These are phyloP conservation scores for Sinapis alba DNA, from an alignment of 441 rosid species.

Conservation along the genomic window DNA sequence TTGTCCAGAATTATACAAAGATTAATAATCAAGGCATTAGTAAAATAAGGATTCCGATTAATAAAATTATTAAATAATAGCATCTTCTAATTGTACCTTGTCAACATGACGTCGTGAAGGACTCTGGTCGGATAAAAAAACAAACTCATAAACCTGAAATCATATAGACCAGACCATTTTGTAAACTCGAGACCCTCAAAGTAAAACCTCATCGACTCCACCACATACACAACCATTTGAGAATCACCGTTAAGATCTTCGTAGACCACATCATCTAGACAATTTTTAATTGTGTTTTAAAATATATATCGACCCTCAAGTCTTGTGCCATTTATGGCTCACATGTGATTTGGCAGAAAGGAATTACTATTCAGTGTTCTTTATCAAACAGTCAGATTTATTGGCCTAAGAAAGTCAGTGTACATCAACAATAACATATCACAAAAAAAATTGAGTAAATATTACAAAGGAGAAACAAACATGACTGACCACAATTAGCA, in stretches of 20 bases:
- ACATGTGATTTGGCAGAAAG: not conserved
- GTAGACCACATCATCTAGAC: not conserved
- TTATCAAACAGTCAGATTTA: not conserved
- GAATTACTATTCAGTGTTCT: not conserved
- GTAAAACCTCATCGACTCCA: not conserved
- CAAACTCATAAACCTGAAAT: not conserved
- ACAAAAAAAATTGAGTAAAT: not conserved
- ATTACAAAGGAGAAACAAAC: conserved; percentile 26
- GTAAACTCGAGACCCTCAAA: not conserved
- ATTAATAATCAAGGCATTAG: not conserved
- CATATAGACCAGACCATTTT: not conserved
- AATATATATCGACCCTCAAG: not conserved
- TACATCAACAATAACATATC: conserved; percentile 1
- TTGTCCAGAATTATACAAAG: not conserved
- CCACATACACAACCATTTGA: not conserved
- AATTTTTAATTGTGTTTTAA: not conserved
- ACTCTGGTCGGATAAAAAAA: not conserved
- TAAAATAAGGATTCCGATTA: not conserved
- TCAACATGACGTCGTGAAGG: not conserved
- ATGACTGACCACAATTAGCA: conserved; percentile 18
- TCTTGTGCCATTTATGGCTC: not conserved
- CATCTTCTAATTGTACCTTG: not conserved
- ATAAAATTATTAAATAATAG: not conserved
- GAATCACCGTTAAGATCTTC: not conserved
- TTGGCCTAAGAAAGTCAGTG: not conserved